These are phyloP conservation scores for Candida mesenterica DNA, from an alignment of 1,139 yeast genomes.

Conservation along the genomic window DNA sequence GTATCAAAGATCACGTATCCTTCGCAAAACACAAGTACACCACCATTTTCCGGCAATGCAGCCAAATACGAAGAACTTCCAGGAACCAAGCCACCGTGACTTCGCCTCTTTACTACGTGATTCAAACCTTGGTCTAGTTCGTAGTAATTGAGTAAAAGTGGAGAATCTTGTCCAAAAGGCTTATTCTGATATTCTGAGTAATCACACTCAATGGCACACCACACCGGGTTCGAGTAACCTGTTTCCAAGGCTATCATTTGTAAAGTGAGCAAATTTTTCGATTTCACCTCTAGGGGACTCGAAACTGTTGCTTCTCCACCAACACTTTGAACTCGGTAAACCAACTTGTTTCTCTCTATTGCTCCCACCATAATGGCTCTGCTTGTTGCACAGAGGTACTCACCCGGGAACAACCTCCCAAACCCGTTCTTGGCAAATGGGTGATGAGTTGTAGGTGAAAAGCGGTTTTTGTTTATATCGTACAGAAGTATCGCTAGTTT, in stretches of 20 bases:
- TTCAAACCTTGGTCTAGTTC: constrained; percentile 86
- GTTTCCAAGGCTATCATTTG: constrained; percentile 63
- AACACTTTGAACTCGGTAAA: constrained; percentile 49
- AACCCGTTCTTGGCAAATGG: constrained; percentile 77
- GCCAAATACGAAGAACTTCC: constrained; percentile 29
- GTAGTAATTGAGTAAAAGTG: constrained; percentile 54
- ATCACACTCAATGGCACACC: constrained; percentile 78
- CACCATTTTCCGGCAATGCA: constrained; percentile 25
- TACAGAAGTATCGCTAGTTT: constrained; percentile 58
- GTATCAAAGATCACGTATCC: constrained; percentile 3
- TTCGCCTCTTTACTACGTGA: constrained; percentile 53
- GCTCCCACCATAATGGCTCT: constrained; percentile 73
- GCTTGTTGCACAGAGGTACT: constrained; percentile 62
- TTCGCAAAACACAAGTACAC: not conserved
- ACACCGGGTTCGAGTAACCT: constrained; percentile 77
- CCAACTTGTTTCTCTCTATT: constrained; percentile 67
- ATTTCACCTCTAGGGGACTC: constrained; percentile 72
- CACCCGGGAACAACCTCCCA: constrained; percentile 74
- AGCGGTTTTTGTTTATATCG: constrained; percentile 34
- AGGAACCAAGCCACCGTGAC: constrained; percentile 27
- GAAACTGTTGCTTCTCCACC: constrained; percentile 50
- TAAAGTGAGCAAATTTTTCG: constrained; percentile 54
- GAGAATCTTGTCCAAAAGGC: constrained; percentile 9
- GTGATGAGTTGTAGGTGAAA: constrained; percentile 56
- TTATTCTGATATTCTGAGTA: constrained; percentile 21